Base-by-base conservation (phyloP, 2,329 filamentous ascomycete species). In the Calonectria ilicicola region DNA sequence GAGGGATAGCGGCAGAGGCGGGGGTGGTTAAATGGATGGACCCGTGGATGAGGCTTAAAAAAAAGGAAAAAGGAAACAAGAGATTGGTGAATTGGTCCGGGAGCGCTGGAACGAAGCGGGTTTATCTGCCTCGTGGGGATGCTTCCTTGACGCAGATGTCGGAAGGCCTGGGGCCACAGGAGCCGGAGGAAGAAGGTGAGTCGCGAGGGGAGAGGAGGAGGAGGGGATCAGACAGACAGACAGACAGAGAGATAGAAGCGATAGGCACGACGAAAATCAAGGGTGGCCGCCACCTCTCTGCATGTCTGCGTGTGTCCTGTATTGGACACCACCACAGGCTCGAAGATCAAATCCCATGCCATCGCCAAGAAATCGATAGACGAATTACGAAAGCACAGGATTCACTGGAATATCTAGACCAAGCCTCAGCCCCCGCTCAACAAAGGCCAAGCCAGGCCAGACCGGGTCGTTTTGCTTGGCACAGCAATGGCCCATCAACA, bases 1-100 rank as follows among this genome's bases (percentile, higher is more conserved):
- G 53, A 60, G 53, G 53, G 32, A 60, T 60, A 60, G 53, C 53
- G 53, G 53, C 32, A 60, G 53, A 40, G 53, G 26, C 53, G 35
- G 53, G 53, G 53, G 53, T 38, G 26, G 49, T 10, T 53, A n/a
- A 53, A 60, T 26, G 53, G 53, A 60, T 60, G 32, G 53, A 26
- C 53, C 53, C 53, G 53, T 40, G 12, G 53, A 58, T 60, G 53
- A 60, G 53, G 53, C 53, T 60, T 60, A 60, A 60, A 60, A 60
- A 60, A 60, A 60, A 60, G 12, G n/a, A 40, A 60, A 40, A 38
- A 40, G 17, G 35, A 60, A 38, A 19, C 14, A 5, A 51, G 15
- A 19, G 8, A 26, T 40, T 60, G 32, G 14, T 29, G 15, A 47
- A 47, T 47, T 10, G 8, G 44, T 12, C 44, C 44, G 8, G n/a